Base-by-base conservation (phyloP, 352 stramenopile species). In the Globisporangium echinulatum region DNA sequence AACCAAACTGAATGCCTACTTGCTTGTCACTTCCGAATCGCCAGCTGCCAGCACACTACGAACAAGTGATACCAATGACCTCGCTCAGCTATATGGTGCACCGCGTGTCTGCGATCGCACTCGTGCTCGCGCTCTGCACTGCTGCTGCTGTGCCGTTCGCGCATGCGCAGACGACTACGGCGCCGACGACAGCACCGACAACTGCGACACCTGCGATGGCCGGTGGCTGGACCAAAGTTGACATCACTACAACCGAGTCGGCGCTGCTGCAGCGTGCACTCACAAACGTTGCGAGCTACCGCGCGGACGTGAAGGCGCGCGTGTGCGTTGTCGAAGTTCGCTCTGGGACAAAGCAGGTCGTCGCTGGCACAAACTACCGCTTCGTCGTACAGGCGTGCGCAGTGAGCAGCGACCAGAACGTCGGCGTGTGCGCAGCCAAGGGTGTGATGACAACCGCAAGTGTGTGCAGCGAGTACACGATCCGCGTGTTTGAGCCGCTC, bases 351-450 rank as follows among this genome's bases (percentile, higher is more conserved):
- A 25, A 58, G 52, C 62, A 94, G 54, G 77, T 88, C 44, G 84
- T 94, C 46, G 68, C 82, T 0, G 84, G 84, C 33, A 88, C 67
- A 53, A 94, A 92, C 69, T 94, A 90, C 66, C 69, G 71, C 60
- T 90, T 89, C 58, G 61, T 76, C 56, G 74, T 90, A 39, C 54
- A 66, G 19, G 84, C 79, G 19, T 90, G 82, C 61, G 25, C 51
- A 14, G 76, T 80, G 33, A 56, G 46, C 43, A 66, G 49, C 14
- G 59, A 52, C 52, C 53, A 62, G 50, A 72, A 66, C 54, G 74
- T 75, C 37, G 78, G 78, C 37, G 64, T 58, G 43, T 88, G 82
- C 61, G 61, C 54, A 1, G 49, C 36, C 5, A 49, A 58, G 11
- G 66, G 68, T 49, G 59, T 55, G 5, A 49, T 46, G 43, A 77